These are phyloP conservation scores for Aureococcus anophagefferens DNA, from an alignment of 108 stramenopile genomes.

Conservation along the genomic window DNA sequence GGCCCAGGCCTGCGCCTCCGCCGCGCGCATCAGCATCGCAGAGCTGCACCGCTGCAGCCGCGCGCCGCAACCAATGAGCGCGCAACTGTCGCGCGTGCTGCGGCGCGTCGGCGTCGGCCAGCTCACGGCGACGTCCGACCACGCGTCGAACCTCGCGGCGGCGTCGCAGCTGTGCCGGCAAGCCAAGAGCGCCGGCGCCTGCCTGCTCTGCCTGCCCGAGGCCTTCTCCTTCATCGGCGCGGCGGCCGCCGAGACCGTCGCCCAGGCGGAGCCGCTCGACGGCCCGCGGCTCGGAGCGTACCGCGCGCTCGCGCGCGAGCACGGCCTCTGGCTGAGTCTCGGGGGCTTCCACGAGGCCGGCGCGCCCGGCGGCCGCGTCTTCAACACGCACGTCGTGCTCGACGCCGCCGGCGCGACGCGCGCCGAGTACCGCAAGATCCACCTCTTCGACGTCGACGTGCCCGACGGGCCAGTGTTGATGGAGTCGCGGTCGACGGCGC, in stretches of 20 bases:
- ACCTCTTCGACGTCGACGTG: slow-evolving; percentile 86
- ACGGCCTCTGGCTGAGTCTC: slow-evolving; percentile 33
- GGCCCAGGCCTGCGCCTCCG: no score
- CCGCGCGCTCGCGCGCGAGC: slow-evolving; percentile 16
- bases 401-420: slow-evolving; percentile 52
- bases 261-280: neutral
- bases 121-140: no score
- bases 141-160: slow-evolving; percentile 4
- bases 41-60: no score
- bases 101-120: no score
- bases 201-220: slow-evolving; percentile 36
- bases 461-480: slow-evolving; percentile 52
- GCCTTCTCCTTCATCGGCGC: slow-evolving; percentile 35
- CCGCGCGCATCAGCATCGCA: no score
- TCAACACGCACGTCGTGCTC: slow-evolving; percentile 89
- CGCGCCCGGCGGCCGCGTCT: slow-evolving; percentile 40
- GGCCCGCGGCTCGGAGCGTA: no score
- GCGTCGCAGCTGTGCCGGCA: neutral
- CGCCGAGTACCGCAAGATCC: slow-evolving; percentile 74
- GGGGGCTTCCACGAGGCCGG: slow-evolving; percentile 39
- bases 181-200: slow-evolving; percentile 10
- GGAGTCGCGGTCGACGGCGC: slow-evolving; percentile 67
- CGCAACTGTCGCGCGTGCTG: no score
- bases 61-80: no score
- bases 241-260: slow-evolving; percentile 22